phyloP scores from a whole-genome alignment of 768 basidiomycete species.

The Xerocomellus chrysenteron region DNA sequence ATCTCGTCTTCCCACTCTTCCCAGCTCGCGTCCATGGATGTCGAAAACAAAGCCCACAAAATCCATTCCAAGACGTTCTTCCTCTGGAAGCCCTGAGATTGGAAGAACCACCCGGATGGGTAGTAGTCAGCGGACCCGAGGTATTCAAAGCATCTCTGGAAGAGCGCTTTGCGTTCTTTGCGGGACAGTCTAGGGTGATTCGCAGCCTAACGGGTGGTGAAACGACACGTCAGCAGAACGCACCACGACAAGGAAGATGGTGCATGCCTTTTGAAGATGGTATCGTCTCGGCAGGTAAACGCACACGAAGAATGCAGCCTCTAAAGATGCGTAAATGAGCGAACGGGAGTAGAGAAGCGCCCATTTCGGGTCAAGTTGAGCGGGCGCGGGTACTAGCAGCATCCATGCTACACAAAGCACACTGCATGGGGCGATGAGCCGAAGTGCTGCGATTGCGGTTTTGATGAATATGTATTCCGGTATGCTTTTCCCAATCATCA shows the following conservation, averaged over 20 bases:
- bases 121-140: slow-evolving; percentile 27
- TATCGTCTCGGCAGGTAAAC: slow-evolving; percentile 48
- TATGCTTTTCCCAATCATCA: slow-evolving; percentile 48
- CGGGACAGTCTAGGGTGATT: slow-evolving; percentile 39
- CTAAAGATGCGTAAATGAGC: slow-evolving; percentile 38
- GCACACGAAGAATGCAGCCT: slow-evolving; percentile 48
- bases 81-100: slow-evolving; percentile 33
- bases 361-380: background rate
- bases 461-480: slow-evolving; percentile 57
- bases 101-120: slow-evolving; percentile 56
- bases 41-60: slow-evolving; percentile 61
- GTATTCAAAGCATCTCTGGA: slow-evolving; percentile 43
- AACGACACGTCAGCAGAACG: background rate
- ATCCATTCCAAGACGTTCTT: slow-evolving; percentile 60
- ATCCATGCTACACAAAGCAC: slow-evolving; percentile 35
- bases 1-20: slow-evolving; percentile 53
- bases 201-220: slow-evolving; percentile 29
- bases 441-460: slow-evolving; percentile 43
- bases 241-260: background rate
- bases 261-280: slow-evolving; percentile 45
- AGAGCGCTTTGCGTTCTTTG: slow-evolving; percentile 45
- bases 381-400: slow-evolving; percentile 1
- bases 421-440: slow-evolving; percentile 51
- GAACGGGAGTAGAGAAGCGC: slow-evolving; percentile 12
- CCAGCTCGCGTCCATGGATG: slow-evolving; percentile 29